Conservation (phyloP, 2,329 filamentous ascomycete species). For the Cladosporium sp. region DNA sequence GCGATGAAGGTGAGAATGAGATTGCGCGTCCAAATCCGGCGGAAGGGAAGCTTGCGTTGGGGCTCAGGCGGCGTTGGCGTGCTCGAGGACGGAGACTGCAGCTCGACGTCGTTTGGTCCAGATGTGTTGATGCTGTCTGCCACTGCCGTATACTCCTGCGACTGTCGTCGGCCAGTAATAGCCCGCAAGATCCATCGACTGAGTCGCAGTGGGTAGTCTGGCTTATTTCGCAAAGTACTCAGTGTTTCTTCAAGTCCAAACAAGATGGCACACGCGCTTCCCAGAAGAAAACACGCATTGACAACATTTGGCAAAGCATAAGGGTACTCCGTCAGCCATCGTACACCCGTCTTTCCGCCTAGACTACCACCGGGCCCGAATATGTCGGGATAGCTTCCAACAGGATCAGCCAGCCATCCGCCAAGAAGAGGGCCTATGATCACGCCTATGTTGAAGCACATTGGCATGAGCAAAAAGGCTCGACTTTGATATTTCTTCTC, state of each 20-base stretch:
- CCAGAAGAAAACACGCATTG: conserved; percentile 56
- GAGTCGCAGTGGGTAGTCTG: conserved; percentile 38
- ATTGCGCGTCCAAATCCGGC: conserved; percentile 44
- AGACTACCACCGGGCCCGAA: conserved; percentile 58
- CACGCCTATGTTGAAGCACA: conserved; percentile 62
- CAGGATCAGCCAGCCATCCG: conserved; percentile 63
- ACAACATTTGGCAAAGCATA: conserved; percentile 67
- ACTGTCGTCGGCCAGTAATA: conserved; percentile 26
- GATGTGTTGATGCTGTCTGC: conserved; percentile 23
- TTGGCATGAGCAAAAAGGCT: conserved; percentile 57
- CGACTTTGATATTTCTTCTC: conserved; percentile 58
- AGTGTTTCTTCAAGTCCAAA: conserved; percentile 61
- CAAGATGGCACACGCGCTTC: conserved; percentile 52
- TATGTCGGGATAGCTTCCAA: conserved; percentile 54
- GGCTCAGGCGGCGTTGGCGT: neutral
- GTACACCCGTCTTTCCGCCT: conserved; percentile 53
- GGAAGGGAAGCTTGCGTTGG: conserved; percentile 39
- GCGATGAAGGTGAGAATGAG: conserved; percentile 40
- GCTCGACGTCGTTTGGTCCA: conserved; percentile 21
- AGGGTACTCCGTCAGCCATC: conserved; percentile 61
- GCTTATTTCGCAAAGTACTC: conserved; percentile 36
- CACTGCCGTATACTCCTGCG: conserved; percentile 30
- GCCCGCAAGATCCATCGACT: conserved; percentile 34
- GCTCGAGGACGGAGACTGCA: conserved; percentile 4
- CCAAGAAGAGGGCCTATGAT: conserved; percentile 52